Evolutionary conservation across 1,284 basidiomycete genomes (phyloP), one percentile per base, ranked within the genome.

Genomic region (Entoloma clypeatum): DNA sequence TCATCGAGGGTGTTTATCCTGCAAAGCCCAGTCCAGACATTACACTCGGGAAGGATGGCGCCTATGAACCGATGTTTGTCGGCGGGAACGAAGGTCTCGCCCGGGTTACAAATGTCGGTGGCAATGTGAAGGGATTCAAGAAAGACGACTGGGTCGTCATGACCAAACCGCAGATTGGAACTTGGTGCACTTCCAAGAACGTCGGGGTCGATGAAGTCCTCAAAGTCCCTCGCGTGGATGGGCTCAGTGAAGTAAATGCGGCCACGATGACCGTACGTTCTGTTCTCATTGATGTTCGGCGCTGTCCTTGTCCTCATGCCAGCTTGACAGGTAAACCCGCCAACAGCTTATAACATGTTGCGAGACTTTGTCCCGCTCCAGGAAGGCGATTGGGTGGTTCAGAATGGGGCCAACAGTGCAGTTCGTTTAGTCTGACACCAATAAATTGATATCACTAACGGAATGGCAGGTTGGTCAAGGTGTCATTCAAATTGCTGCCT

Each of bases 331-430:
- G 79, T 91, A 26, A 92, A 92, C 52, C 86, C 86, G 3, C 73
- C 88, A 0, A 89, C 89, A 1, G 90, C 89, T 0, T 82, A 81
- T 47, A 82, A 86, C 52, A 86, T 92, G 81, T 71, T 92, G 5
- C 70, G 70, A 23, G 76, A 86, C 38, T 91, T 85, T 61, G 71
- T 79, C 5, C 54, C 69, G 19, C 70, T 90, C 30, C 51, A 75
- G 39, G 63, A 71, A 36, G 84, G 78, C 0, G 85, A 88, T 40
- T 90, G 81, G 79, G 68, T 92, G 5, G 59, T 91, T 13, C 89
- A 92, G 56, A 92, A 92, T 50, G 89, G 86, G 11, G 87, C 87
- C 1, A 92, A 92, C 54, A 87, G 84, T 50, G 85, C 87, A 17
- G 86, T 87, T 46, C 36, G 78, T 65, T 11, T 39, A 17, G 37